Evolutionary conservation across 2,329 filamentous ascomycete genomes (phyloP).

Genomic region (Hirsutella minnesotensis): DNA sequence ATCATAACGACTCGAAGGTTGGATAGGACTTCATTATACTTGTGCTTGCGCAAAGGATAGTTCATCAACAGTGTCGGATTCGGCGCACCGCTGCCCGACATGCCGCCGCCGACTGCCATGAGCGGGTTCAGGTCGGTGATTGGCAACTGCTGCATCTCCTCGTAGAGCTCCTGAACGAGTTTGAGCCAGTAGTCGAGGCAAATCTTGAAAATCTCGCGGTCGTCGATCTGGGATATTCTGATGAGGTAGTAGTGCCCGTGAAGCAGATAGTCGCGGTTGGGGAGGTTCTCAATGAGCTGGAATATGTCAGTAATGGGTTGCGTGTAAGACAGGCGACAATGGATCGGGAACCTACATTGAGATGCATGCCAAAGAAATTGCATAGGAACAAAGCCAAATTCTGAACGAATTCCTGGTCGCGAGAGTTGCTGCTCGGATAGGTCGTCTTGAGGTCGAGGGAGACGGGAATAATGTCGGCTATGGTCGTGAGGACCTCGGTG

Average conservation of each 20-base stretch:
- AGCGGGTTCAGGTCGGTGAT: constrained; percentile 89
- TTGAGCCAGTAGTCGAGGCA: constrained; percentile 99
- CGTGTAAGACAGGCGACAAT: background rate
- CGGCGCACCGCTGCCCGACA: constrained; percentile 70
- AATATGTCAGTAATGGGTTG: constrained; percentile 6
- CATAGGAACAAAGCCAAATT: constrained; percentile 92
- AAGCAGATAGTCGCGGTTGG: constrained; percentile 86
- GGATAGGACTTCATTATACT: constrained; percentile 87
- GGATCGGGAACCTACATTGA: constrained; percentile 46
- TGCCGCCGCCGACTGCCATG: constrained; percentile 60
- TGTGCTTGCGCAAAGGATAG: constrained; percentile 93
- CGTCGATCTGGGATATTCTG: constrained; percentile 95
- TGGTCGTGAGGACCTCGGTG: constrained; percentile 86
- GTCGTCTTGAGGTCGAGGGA: constrained; percentile 82
- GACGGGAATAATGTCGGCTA: constrained; percentile 86
- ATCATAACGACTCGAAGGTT: constrained; percentile 98
- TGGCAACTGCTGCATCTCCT: constrained; percentile 95
- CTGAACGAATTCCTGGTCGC: constrained; percentile 95
- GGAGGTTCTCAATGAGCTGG: constrained; percentile 85
- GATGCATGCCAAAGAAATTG: constrained; percentile 92
- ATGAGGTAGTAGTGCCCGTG: constrained; percentile 98
- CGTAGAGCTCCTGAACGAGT: constrained; percentile 92
- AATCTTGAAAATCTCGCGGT: constrained; percentile 99
- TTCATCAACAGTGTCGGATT: constrained; percentile 77
- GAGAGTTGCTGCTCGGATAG: constrained; percentile 81